These are phyloP conservation scores for Mollisia scopiformis DNA, from an alignment of 2,329 filamentous ascomycete species.

Conservation along the genomic window DNA sequence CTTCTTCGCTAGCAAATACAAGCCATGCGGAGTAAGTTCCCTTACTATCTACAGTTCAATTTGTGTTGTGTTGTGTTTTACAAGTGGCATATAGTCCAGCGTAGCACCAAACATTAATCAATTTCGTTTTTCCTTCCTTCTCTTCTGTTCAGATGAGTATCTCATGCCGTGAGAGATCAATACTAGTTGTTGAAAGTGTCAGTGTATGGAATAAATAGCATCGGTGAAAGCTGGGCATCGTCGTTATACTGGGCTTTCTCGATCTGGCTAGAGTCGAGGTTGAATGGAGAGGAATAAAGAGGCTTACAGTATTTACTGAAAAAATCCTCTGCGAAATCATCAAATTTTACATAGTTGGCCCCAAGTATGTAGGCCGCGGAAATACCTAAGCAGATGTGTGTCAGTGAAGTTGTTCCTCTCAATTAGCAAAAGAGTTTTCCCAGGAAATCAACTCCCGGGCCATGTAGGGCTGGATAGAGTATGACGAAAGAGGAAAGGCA, in stretches of 20 bases:
- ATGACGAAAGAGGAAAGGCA: no score
- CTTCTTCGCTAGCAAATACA: no score
- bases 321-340: slow-evolving; percentile 53
- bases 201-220: background rate
- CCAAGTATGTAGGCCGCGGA: slow-evolving; percentile 71
- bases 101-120: background rate
- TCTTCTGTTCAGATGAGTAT: slow-evolving; percentile 38
- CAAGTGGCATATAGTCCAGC: no score
- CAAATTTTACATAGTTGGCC: slow-evolving; percentile 63
- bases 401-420: background rate
- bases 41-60: no score
- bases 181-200: slow-evolving; percentile 22
- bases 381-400: slow-evolving; percentile 53
- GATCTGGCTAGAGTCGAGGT: background rate
- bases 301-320: slow-evolving; percentile 45
- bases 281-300: background rate
- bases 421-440: background rate
- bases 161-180: slow-evolving; percentile 47
- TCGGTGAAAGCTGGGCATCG: background rate
- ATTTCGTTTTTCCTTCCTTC: slow-evolving; percentile 26
- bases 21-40: no score
- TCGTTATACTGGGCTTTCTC: background rate
- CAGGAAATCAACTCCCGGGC: no score
- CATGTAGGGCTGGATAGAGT: no score
- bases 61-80: no score